phyloP scores from a whole-genome alignment of 257 asterid genomes.

The Penstemon eatonii region DNA sequence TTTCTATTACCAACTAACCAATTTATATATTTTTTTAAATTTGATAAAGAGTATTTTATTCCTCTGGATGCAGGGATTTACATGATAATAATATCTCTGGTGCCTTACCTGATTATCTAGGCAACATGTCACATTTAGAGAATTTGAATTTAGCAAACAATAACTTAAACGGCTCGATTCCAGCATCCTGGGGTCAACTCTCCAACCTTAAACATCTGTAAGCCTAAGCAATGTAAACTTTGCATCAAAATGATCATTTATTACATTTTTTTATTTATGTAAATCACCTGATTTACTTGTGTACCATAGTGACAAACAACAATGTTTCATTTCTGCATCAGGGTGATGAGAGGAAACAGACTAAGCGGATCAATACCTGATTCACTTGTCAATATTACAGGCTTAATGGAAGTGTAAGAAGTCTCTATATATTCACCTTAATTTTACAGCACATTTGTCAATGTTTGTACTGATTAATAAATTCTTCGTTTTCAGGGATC shows the following conservation, averaged over 20 bases:
- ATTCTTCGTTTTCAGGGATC: constrained; percentile 54
- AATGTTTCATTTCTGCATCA: constrained; percentile 30
- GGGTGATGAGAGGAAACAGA: constrained; percentile 61
- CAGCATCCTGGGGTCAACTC: constrained; percentile 70
- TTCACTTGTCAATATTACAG: constrained; percentile 50
- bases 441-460: not conserved
- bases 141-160: constrained; percentile 71
- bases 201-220: constrained; percentile 67
- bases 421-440: not conserved
- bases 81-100: constrained; percentile 67
- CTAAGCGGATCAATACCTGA: constrained; percentile 64
- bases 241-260: not conserved
- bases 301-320: not conserved
- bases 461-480: not conserved
- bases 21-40: not conserved
- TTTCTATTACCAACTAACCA: not conserved
- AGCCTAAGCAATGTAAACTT: constrained; percentile 20
- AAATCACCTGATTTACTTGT: not conserved
- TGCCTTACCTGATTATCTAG: constrained; percentile 61
- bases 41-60: not conserved
- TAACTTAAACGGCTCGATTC: constrained; percentile 71
- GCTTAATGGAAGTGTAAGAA: constrained; percentile 63
- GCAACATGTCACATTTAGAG: constrained; percentile 57
- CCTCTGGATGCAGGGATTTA: constrained; percentile 59
- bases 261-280: too few relatives aligned